Conservation (phyloP, 257 asterid genomes). For the Agastache rugosa region DNA sequence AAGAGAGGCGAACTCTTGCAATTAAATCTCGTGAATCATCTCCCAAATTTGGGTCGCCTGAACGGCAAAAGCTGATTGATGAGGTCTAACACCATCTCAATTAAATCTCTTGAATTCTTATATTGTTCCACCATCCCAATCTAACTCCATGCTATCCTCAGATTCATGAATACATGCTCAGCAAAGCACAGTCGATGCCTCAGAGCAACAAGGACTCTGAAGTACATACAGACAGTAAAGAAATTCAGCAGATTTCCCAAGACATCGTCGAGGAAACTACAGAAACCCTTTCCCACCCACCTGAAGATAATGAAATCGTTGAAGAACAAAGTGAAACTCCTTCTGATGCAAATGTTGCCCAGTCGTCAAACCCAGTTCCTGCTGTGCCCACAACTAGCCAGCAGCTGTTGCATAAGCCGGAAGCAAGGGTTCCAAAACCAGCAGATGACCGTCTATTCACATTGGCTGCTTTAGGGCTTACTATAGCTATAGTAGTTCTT, state of each 20-base stretch:
- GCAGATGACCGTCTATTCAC: conserved; percentile 77
- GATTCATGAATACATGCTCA: conserved; percentile 84
- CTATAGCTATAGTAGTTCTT: conserved; percentile 79
- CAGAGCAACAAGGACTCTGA: conserved; percentile 49
- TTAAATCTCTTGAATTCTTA: not conserved
- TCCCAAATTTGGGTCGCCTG: conserved; percentile 71
- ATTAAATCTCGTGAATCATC: conserved; percentile 73
- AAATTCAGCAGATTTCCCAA: conserved; percentile 43
- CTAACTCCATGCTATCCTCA: conserved; percentile 33
- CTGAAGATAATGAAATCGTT: conserved; percentile 39
- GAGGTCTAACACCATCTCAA: conserved; percentile 53
- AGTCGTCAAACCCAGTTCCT: conserved; percentile 45
- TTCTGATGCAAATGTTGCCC: conserved; percentile 41
- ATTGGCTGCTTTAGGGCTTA: conserved; percentile 85
- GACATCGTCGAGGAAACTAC: conserved; percentile 42
- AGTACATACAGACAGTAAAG: conserved; percentile 39
- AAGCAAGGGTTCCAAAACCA: conserved; percentile 50
- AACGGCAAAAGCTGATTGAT: conserved; percentile 79
- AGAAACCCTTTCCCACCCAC: conserved; percentile 43
- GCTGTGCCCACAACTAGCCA: conserved; percentile 42
- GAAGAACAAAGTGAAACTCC: conserved; percentile 50
- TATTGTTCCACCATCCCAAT: conserved; percentile 6
- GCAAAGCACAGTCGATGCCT: conserved; percentile 69
- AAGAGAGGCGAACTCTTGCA: conserved; percentile 83
- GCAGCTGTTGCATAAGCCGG: conserved; percentile 48